phyloP scores from a whole-genome alignment of 495 filamentous ascomycete species.

The Hyphodiscus hymeniophilus region DNA sequence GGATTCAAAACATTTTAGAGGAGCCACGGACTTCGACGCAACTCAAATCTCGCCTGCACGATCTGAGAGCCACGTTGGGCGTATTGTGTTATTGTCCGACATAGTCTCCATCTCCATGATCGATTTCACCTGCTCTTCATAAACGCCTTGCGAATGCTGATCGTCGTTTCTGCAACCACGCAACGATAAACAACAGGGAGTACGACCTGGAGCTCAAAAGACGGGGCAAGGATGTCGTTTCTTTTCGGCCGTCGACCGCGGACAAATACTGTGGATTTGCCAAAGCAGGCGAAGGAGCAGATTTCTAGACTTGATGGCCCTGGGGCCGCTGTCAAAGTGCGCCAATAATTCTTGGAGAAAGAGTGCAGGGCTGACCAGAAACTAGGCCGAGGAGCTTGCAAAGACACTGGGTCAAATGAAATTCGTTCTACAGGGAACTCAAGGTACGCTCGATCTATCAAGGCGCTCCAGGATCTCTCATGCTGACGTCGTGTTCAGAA shows the following conservation, averaged over 20 bases:
- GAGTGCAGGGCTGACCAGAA: conserved; percentile 13
- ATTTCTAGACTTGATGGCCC: conserved; percentile 45
- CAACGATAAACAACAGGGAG: conserved; percentile 11
- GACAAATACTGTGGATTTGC: conserved; percentile 43
- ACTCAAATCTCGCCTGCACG: neutral
- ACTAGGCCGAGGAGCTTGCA: conserved; percentile 61
- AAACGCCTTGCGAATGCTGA: conserved; percentile 9
- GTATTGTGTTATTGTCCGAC: conserved; percentile 5
- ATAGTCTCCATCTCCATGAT: neutral
- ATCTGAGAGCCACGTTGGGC: neutral
- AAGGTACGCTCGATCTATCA: conserved; percentile 12
- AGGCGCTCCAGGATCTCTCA: neutral
- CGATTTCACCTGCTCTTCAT: conserved; percentile 2
- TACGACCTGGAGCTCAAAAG: neutral
- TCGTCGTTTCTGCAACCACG: neutral
- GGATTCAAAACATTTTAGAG: conserved; percentile 6
- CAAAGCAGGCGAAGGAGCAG: conserved; percentile 46
- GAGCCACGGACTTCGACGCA: neutral
- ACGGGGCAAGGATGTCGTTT: conserved; percentile 50
- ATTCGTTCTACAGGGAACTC: conserved; percentile 70
- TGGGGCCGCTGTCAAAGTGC: conserved; percentile 43
- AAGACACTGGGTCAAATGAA: conserved; percentile 78
- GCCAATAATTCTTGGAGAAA: conserved; percentile 1
- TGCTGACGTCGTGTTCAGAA: conserved; percentile 43
- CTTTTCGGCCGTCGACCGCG: conserved; percentile 67